Conservation (phyloP, 495 filamentous ascomycete species). For the Penicillium soppii region DNA sequence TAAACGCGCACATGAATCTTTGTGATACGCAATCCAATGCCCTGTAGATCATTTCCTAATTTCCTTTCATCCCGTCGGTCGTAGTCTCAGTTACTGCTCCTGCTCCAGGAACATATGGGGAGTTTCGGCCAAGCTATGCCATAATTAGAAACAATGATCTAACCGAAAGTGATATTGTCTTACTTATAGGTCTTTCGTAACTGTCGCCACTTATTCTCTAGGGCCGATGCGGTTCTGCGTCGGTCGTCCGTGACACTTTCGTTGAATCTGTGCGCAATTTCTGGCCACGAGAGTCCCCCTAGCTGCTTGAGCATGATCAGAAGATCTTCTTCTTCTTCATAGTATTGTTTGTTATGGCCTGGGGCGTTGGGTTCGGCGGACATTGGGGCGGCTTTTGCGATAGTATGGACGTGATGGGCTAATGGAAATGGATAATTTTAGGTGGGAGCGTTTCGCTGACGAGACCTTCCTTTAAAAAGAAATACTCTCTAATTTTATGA, state of each 20-base stretch:
- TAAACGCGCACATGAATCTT: neutral
- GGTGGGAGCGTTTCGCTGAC: neutral
- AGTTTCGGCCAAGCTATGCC: neutral
- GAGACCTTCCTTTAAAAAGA: neutral
- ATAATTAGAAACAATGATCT: neutral
- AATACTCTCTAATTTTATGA: neutral
- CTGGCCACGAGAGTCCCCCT: neutral
- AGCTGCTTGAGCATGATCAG: neutral
- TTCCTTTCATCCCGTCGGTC: neutral
- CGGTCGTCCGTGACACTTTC: constrained; percentile 5
- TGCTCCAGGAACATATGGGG: neutral
- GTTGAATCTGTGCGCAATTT: constrained; percentile 6
- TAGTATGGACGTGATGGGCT: neutral
- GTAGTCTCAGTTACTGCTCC: neutral
- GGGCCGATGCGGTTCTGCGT: constrained; percentile 4
- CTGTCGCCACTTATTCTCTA: constrained; percentile 10
- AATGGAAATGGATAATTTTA: constrained; percentile 2
- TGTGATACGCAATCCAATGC: neutral
- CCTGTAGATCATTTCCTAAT: constrained; percentile 1
- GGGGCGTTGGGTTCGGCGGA: constrained; percentile 1
- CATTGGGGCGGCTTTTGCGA: neutral
- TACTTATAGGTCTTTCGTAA: neutral
- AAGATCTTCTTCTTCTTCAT: constrained; percentile 1
- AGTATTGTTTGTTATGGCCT: constrained; percentile 9
- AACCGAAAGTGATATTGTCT: neutral